phyloP scores from a whole-genome alignment of 495 filamentous ascomycete genomes.

The Penicillium dipodomyicola region DNA sequence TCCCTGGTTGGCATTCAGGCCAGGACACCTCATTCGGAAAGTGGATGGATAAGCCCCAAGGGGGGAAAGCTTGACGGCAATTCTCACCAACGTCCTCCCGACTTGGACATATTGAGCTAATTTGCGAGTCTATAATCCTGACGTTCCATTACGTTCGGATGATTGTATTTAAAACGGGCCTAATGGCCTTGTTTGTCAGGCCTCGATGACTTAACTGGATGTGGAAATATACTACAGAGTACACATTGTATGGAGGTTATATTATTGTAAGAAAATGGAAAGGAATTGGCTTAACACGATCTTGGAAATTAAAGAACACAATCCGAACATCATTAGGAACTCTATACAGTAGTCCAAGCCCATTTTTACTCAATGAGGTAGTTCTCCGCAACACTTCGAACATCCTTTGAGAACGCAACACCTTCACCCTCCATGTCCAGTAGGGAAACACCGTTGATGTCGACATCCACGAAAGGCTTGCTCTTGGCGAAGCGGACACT shows the following conservation, averaged over 20 bases:
- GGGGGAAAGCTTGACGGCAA: conserved; percentile 25
- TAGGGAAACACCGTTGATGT: conserved; percentile 72
- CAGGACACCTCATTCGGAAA: conserved; percentile 15
- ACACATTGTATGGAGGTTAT: background rate
- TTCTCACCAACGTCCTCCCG: conserved; percentile 2
- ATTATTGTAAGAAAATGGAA: conserved; percentile 5
- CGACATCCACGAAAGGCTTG: conserved; percentile 82
- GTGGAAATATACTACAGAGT: no score
- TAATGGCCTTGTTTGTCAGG: conserved; percentile 1
- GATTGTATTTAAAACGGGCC: conserved; percentile 6
- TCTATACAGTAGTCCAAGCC: conserved; percentile 37
- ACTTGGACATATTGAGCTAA: background rate
- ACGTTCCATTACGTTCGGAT: conserved; percentile 31
- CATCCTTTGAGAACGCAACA: conserved; percentile 82
- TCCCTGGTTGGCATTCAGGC: conserved; percentile 20
- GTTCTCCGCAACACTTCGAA: conserved; percentile 78
- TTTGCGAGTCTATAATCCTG: conserved; percentile 20
- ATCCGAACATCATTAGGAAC: conserved; percentile 47
- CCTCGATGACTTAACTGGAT: background rate
- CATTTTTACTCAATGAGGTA: conserved; percentile 71
- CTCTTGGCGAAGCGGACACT: conserved; percentile 83
- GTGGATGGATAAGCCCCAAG: background rate
- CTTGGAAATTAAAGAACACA: conserved; percentile 21
- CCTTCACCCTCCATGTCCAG: conserved; percentile 74
- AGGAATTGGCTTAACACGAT: conserved; percentile 26